Base-by-base conservation (phyloP, 1,139 yeast species). In the Sugiyamaella paludigena region DNA sequence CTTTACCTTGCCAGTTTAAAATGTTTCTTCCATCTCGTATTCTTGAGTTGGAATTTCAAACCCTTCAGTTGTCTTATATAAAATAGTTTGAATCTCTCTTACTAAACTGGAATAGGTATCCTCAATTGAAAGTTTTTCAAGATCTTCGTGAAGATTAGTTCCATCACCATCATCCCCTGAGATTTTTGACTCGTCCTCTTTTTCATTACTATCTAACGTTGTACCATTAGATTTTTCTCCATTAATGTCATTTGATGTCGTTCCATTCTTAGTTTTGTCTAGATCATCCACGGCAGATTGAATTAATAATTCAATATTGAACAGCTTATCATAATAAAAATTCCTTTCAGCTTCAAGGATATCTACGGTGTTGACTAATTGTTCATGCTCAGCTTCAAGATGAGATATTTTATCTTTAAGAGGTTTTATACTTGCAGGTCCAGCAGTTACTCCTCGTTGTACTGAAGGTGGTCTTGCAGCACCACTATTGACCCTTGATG, bases 301-400 rank as follows among this genome's bases (percentile, higher is more conserved):
- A 16, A 85, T 79, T 46, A 91, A 69, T 31, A 88, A 80, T 67
- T 92, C 98, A 53, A 92, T 87, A 53, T 86, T 95, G 53, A 96
- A 78, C 47, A 92, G 74, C 69, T 92, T 92, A 60, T 85, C 84
- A 69, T 87, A 92, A 67, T 92, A 92, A 61, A 92, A 89, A 63
- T 87, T 86, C 53, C 98, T 79, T 64, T 94, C 98, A 0, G 64
- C 53, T 38, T 58, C 62, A 50, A 87, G 72, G 28, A 64, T 53
- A 40, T 64, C 68, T 4, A 62, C 56, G 7, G 66, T 61, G 54
- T 81, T 83, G 28, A 71, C 68, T 11, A 45, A 27, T 58, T 84
- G 87, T 12, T 73, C 74, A 29, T 70, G 71, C 43, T 76, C 71
- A 2, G 62, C 63, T 16, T 69, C 68, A 39, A 81, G 65, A 45